These are phyloP conservation scores for Mycotypha africana DNA, from an alignment of 371 early-diverging fungal species.

Conservation along the genomic window DNA sequence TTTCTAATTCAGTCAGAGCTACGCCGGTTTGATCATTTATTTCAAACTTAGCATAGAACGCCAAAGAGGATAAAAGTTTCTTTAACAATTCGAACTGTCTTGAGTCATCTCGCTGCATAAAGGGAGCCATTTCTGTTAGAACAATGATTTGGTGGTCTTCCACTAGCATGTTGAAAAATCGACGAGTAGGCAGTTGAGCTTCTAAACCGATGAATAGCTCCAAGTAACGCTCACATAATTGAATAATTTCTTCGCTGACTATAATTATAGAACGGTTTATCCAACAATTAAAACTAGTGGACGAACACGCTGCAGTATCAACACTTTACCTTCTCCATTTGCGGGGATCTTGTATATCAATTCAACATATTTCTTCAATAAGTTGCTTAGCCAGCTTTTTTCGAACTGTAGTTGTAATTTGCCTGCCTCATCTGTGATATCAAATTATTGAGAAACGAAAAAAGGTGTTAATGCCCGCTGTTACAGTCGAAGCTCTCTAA, in stretches of 20 bases:
- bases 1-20: slow-evolving; percentile 62
- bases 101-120: slow-evolving; percentile 41
- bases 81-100: slow-evolving; percentile 48
- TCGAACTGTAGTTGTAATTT: slow-evolving; percentile 50
- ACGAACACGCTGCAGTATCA: no score
- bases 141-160: slow-evolving; percentile 76
- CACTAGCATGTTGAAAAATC: slow-evolving; percentile 77
- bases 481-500: background rate
- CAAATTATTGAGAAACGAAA: background rate
- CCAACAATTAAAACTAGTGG: background rate
- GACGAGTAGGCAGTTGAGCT: slow-evolving; percentile 87
- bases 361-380: slow-evolving; percentile 52
- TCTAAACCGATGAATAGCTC: slow-evolving; percentile 84
- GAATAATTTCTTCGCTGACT: slow-evolving; percentile 43
- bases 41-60: slow-evolving; percentile 70
- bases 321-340: slow-evolving; percentile 42
- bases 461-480: background rate
- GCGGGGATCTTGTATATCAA: slow-evolving; percentile 52
- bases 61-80: slow-evolving; percentile 57
- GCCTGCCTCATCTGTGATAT: slow-evolving; percentile 33
- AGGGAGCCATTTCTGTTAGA: slow-evolving; percentile 49
- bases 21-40: slow-evolving; percentile 81
- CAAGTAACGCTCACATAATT: slow-evolving; percentile 68
- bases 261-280: background rate
- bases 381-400: slow-evolving; percentile 49